Evolutionary conservation across 768 basidiomycete species (phyloP), one percentile per base, ranked within the genome.

Genomic region (Amanita exitialis): DNA sequence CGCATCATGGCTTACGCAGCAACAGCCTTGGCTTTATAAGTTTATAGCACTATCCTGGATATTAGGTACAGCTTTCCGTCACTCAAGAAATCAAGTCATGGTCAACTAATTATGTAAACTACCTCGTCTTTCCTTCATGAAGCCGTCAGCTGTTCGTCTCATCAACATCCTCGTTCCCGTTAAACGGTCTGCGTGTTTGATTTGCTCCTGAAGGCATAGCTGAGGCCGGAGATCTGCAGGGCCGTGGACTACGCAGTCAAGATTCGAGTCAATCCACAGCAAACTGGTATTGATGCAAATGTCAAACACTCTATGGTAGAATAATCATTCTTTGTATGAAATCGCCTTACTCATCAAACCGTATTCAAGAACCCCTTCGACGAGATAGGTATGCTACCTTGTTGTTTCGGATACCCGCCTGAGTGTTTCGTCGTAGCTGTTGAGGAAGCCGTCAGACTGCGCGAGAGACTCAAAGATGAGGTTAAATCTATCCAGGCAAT

Each of bases 251-350:
- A 90, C 81, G 87, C 92, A 3, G 92, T 95, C 69, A 98, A 97
- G 76, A 96, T 99, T 70, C 88, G 95, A 47, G 91, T 99, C 45
- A 95, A 95, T 64, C 80, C 92, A 5, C 83, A 87, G 57, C 91
- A 96, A 62, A 96, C 92, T 32, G 96, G 93, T 12, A 82, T 99
- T 37, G 95, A 99, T 73, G 84, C 89, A 51, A 92, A 86, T 66
- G 95, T 96, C 59, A 99, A 99, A 76, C 96, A 99, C 70, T 94
- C 92, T 1, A 97, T 99, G 94, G 95, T 93, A 57, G 58, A 83
- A 59, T 20, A 2, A 32, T 36, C 4, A 10, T 47, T 2, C 6
- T 47, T 13, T 18, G 18, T 10, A 34, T 7, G 13, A 18, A 21
- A 21, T 21, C 5, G 8, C 39, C 12, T 15, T 47, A 23, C 13